Percentiles rank a stretch among this genome's conserved stretches.
Evolutionary conservation across 2,329 filamentous ascomycete species (phyloP).

Genomic region (Cryphonectria japonica): DNA sequence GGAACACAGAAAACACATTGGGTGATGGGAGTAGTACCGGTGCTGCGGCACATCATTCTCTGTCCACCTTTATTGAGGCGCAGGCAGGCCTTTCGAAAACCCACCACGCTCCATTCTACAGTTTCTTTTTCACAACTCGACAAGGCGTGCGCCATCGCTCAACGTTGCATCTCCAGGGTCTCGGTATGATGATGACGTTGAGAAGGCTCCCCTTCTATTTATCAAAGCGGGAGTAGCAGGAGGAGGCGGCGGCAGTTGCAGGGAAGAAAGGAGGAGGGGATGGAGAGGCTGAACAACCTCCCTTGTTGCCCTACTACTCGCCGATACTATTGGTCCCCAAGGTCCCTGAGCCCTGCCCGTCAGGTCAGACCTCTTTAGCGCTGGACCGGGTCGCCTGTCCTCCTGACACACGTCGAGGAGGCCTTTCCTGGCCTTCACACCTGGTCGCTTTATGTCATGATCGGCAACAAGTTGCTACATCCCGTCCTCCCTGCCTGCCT

Average conservation of each 20-base stretch:
- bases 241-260: too few relatives aligned
- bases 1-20: too few relatives aligned
- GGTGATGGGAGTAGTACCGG: background rate
- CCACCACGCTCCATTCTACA: background rate
- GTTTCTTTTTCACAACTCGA: background rate
- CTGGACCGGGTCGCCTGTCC: background rate
- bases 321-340: background rate
- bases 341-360: background rate
- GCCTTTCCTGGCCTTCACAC: background rate
- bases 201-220: background rate
- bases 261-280: background rate
- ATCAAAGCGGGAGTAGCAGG: background rate
- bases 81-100: background rate
- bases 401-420: slow-evolving; percentile 18
- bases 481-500: background rate
- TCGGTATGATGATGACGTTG: too few relatives aligned
- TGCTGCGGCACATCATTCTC: background rate
- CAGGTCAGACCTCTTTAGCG: slow-evolving; percentile 6
- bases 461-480: slow-evolving; percentile 14
- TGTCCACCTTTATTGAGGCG: slow-evolving; percentile 8
- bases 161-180: background rate
- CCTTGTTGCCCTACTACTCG: background rate
- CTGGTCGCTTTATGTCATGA: slow-evolving; percentile 23
- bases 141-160: background rate
- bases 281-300: background rate